These are phyloP conservation scores for Pseudogymnoascus sp. DNA, from an alignment of 2,329 filamentous ascomycete genomes.

Conservation along the genomic window DNA sequence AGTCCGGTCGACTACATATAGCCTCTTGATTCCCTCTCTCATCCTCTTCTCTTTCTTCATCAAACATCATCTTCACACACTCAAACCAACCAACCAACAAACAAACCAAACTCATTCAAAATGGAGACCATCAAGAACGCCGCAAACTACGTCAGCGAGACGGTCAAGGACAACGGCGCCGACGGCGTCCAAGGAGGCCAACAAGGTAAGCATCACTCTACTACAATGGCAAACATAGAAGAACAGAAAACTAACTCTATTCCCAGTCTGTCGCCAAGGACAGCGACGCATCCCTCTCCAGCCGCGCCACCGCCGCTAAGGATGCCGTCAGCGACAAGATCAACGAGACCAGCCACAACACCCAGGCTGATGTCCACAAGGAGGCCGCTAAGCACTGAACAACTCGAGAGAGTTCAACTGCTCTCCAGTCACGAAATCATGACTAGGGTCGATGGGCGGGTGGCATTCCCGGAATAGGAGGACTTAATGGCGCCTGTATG, in stretches of 20 bases:
- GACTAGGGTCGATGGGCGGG: constrained; percentile 6
- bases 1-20: constrained; percentile 7
- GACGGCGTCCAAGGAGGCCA: constrained; percentile 51
- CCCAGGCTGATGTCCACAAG: constrained; percentile 44
- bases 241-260: constrained; percentile 19
- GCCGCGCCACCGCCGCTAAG: constrained; percentile 45
- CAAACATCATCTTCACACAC: constrained; percentile 17
- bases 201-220: constrained; percentile 39
- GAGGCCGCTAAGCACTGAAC: constrained; percentile 20
- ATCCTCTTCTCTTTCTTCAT: constrained; percentile 12
- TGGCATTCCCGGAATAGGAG: neutral
- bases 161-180: constrained; percentile 41
- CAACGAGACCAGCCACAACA: constrained; percentile 45
- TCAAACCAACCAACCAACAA: constrained; percentile 16
- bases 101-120: constrained; percentile 19
- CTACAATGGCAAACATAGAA: neutral
- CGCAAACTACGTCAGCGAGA: constrained; percentile 52
- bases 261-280: constrained; percentile 42
- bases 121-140: constrained; percentile 39
- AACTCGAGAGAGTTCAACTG: constrained; percentile 1
- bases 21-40: constrained; percentile 13
- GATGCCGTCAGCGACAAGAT: constrained; percentile 47
- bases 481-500: neutral
- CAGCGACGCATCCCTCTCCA: constrained; percentile 35
- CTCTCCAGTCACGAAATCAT: constrained; percentile 4